Evolutionary conservation across 1,139 yeast species (phyloP), one percentile per base, ranked within the genome.

Genomic region (Geotrichum candidum): DNA sequence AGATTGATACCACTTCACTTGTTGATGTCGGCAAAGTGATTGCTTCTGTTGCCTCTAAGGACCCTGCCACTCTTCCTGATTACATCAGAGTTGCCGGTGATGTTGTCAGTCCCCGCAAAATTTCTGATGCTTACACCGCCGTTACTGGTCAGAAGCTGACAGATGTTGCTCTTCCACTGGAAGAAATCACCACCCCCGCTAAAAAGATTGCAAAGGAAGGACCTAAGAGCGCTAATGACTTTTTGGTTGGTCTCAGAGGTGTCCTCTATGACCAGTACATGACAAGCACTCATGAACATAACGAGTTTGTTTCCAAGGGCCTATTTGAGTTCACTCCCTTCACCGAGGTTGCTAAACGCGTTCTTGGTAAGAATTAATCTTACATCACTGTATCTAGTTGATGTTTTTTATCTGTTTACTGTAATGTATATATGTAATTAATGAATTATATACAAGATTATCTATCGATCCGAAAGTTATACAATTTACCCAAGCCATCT

Each of bases 1-100:
- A 69, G 62, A 65, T 82, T 58, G 70, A 76, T 27, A 69, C 77
- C 60, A 72, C 83, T 2, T 76, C 70, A 51, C 66, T 77, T 22
- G 66, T 65, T 15, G 88, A 86, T 70, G 70, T 85, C 60, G 88
- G 85, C 18, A 76, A 76, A 46, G 67, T 75, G 2, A 71, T 83
- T 52, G 84, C 82, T 15, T 74, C 82, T 2, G 62, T 80, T 18
- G 74, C 73, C 13, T 76, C 84, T 29, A 68, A 65, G 29, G 76
- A 78, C 51, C 76, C 78, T 13, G 64, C 64, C n/a, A 63, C 76
- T 6, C 70, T 85, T 51, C 86, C 87, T 33, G 80, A 82, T 65
- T 65, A 64, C n/a, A 66, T 84, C 38, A 74, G 78, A 66, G 69
- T 84, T 50, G 76, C 74, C 57, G 80, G 86, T 31, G 83, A 78